Conservation (phyloP, 495 filamentous ascomycete genomes). For the Tirmania nivea region DNA sequence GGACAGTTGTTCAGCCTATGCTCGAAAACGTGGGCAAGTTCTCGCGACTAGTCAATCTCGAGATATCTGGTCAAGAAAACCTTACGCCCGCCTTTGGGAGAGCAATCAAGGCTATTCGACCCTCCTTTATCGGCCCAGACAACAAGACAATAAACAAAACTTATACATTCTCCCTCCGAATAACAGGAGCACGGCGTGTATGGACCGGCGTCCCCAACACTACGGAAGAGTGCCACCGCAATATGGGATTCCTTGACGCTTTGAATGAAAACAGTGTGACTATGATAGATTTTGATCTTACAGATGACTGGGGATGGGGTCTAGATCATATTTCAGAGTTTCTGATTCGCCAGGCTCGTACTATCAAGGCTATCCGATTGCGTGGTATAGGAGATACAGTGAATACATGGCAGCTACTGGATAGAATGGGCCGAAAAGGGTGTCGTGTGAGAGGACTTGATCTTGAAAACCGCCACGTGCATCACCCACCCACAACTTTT, state of each 20-base stretch:
- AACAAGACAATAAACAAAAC: background rate
- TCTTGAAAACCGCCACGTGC: background rate
- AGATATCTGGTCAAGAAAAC: background rate
- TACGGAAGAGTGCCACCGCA: background rate
- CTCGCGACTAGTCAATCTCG: background rate
- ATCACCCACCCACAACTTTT: background rate
- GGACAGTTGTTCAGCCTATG: background rate
- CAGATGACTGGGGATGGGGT: background rate
- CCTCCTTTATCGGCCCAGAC: background rate
- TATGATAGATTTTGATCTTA: background rate
- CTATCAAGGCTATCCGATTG: background rate
- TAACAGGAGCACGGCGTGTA: background rate
- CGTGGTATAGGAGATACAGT: background rate
- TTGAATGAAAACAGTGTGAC: background rate
- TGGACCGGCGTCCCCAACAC: background rate
- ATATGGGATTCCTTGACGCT: background rate
- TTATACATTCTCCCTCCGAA: background rate
- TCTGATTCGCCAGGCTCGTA: background rate
- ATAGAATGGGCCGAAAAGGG: background rate
- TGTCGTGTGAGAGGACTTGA: background rate
- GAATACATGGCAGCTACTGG: background rate
- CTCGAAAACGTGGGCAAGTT: background rate
- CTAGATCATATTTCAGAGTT: background rate
- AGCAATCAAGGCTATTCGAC: background rate
- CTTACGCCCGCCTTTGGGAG: background rate